Percentiles rank a stretch among this genome's conserved stretches.
phyloP scores from a whole-genome alignment of 441 rosid species.

The Capsella rubella region DNA sequence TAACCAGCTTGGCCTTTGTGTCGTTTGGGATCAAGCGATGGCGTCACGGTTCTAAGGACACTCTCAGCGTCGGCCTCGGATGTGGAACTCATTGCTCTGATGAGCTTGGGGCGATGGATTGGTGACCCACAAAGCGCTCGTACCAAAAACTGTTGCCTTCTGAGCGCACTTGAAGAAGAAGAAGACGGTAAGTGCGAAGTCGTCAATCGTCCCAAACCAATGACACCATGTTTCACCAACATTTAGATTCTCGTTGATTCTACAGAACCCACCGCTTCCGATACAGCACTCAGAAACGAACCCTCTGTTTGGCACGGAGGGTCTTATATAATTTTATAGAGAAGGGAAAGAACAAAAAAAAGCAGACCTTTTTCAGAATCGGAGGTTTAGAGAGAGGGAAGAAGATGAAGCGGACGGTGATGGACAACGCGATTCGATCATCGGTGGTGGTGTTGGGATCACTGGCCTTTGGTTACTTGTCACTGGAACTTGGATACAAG shows the following conservation, averaged over 20 bases:
- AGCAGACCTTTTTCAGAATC: background rate
- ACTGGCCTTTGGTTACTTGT: slow-evolving; percentile 70
- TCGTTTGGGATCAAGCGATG: slow-evolving; percentile 60
- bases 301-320: background rate
- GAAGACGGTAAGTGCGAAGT: slow-evolving; percentile 32
- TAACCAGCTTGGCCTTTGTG: slow-evolving; percentile 98
- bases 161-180: slow-evolving; percentile 56
- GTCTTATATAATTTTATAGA: background rate
- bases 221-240: slow-evolving; percentile 58
- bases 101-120: slow-evolving; percentile 35
- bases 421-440: slow-evolving; percentile 61
- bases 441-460: slow-evolving; percentile 67
- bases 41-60: slow-evolving; percentile 68
- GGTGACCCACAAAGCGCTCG: slow-evolving; percentile 56
- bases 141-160: slow-evolving; percentile 74
- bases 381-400: slow-evolving; percentile 20
- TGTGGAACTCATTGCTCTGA: slow-evolving; percentile 51
- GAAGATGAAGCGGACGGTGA: slow-evolving; percentile 49
- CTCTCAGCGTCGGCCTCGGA: slow-evolving; percentile 74
- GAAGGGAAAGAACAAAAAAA: background rate
- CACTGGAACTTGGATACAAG: slow-evolving; percentile 64
- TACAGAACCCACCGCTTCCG: slow-evolving; percentile 26
- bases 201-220: slow-evolving; percentile 45
- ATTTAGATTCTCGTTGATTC: slow-evolving; percentile 51
- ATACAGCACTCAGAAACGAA: background rate